Conservation (phyloP, 2,329 filamentous ascomycete species). For the Fusarium hostae region DNA sequence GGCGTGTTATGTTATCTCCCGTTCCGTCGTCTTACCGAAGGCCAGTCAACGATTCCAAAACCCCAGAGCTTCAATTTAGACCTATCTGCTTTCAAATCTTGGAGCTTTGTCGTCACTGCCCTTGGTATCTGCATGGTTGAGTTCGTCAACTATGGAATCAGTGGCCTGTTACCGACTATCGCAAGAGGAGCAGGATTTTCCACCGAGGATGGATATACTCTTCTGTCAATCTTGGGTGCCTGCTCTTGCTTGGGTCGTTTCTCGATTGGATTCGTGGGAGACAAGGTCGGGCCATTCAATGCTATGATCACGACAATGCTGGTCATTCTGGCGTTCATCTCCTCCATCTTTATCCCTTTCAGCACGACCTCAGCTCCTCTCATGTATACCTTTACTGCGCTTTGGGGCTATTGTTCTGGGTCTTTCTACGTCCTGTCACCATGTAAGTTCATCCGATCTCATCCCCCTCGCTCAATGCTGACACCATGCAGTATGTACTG, state of each 20-base stretch:
- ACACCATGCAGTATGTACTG: constrained; percentile 52
- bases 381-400: constrained; percentile 55
- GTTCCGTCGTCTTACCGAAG: constrained; percentile 31
- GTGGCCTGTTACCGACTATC: constrained; percentile 58
- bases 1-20: constrained; percentile 50
- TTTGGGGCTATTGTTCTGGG: constrained; percentile 61
- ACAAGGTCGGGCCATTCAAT: constrained; percentile 58
- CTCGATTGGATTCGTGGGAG: constrained; percentile 54
- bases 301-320: constrained; percentile 25
- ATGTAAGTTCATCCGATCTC: neutral
- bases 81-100: constrained; percentile 52
- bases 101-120: constrained; percentile 53
- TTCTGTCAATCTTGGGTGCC: constrained; percentile 56
- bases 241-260: constrained; percentile 56
- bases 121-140: constrained; percentile 57
- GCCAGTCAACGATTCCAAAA: neutral
- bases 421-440: constrained; percentile 56
- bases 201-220: constrained; percentile 52
- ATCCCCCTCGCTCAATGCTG: neutral
- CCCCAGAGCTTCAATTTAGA: constrained; percentile 43
- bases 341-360: constrained; percentile 56
- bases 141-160: constrained; percentile 60
- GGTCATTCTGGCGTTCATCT: constrained; percentile 53
- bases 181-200: constrained; percentile 48
- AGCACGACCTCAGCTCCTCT: constrained; percentile 51